Conservation (phyloP, 202 grass and related monocot species). For the Alloteropsis angusta region DNA sequence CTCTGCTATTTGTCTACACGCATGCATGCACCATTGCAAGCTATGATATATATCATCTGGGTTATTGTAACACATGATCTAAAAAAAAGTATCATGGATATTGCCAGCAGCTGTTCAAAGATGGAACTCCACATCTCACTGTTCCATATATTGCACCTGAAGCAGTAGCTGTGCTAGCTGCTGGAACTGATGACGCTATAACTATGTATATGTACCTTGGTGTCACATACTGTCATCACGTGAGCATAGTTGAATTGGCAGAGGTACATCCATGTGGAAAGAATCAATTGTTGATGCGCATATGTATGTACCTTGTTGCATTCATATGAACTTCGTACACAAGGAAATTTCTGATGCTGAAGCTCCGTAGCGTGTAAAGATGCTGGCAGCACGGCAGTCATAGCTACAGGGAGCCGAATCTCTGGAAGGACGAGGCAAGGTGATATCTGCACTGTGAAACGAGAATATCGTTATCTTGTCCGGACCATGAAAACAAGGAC, state of each 20-base stretch:
- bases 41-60: background rate
- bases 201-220: constrained; percentile 2
- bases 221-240: background rate
- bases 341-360: background rate
- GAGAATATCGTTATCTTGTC: background rate
- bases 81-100: background rate
- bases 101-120: background rate
- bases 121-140: background rate
- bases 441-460: background rate
- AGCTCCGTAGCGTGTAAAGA: background rate
- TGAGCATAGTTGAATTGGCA: background rate
- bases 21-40: background rate
- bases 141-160: background rate
- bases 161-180: background rate
- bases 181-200: background rate
- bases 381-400: background rate
- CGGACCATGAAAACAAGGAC: background rate
- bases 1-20: background rate
- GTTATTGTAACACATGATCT: background rate
- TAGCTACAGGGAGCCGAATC: background rate
- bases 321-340: background rate
- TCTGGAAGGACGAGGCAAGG: background rate
- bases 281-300: background rate
- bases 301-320: background rate
- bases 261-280: constrained; percentile 1